Evolutionary conservation across 2,329 filamentous ascomycete species (phyloP), one percentile per base, ranked within the genome.

Genomic region (Colletotrichum spinosum): DNA sequence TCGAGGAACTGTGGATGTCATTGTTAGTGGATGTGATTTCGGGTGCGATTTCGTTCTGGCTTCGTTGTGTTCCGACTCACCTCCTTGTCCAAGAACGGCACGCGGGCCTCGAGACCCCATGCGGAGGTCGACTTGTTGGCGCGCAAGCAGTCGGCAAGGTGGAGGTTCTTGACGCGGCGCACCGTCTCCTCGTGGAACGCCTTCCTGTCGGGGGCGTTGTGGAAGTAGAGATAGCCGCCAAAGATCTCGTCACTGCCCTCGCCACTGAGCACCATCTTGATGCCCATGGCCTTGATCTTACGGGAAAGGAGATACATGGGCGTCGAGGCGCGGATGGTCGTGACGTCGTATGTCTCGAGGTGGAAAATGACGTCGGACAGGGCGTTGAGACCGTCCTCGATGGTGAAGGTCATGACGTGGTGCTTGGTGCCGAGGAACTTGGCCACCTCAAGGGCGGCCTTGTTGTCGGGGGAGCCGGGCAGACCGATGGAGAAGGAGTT

Each of bases 401-500:
- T 91, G 67, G 96, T 98, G 79, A 99, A 99, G 59, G 94, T 98
- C 86, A 99, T 97, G 74, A 94, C 93, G 81, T 99, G 94, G 80
- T 99, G 96, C 84, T 96, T 97, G 62, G 96, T 99, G 74, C 96
- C 97, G 46, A 99, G 88, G 85, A 97, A 99, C 78, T 95, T 92
- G 75, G 96, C 96, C 15, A 97, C 96, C 81, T 97, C 92, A 62
- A 94, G 83, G 15, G 96, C 96, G 51, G 96, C 96, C 79, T 92
- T 89, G 75, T 93, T 96, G 79, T 99, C 96, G 54, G 96, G 96
- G 39, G 96, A 93, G 71, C 90, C 92, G 8, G 95, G 94, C 41
- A 99, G 89, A 75, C 96, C 96, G 71, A 99, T 99, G 13, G 96
- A 99, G 86, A 99, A 99, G 13, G 94, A 97, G 88, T 98, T 97